Base-by-base conservation (phyloP, 345 rosid species). In the Arabidopsis arenosa region DNA sequence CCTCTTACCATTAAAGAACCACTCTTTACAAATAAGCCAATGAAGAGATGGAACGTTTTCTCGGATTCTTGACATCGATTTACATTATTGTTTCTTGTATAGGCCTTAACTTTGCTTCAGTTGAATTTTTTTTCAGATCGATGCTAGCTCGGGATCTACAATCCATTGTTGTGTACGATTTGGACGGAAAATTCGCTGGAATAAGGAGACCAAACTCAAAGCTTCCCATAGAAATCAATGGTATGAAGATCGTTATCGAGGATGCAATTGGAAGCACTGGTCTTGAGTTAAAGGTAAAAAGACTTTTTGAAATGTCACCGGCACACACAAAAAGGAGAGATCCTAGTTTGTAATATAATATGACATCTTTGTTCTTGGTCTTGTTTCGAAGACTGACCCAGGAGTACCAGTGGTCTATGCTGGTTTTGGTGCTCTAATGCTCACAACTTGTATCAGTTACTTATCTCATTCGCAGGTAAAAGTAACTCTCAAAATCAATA, bases 111-210 rank as follows among this genome's bases (percentile, higher is more conserved):
- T 45, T 47, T 21, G n/a, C 37, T 48, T 21, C 5, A 45, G 9
- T 47, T 76, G 75, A 68, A 9, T 18, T 17, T 56, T 28, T 52
- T 73, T 79, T 63, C 88, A 94, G 98, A 85, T 92, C 97, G 23
- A 92, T 90, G 96, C 94, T 94, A 56, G 98, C 98, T 82, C 89
- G 97, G 64, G 96, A 94, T 86, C 92, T 94, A 57, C 98, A 92
- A 47, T 94, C 97, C 35, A 83, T 94, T 73, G 84, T 90, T 68
- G 75, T 90, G 6, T 92, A 92, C 63, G 97, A 92, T 81, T 83
- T 84, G 79, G 95, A 94, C 52, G 96, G 97, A 68, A 92, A 90
- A 43, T 94, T 94, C 36, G 86, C 82, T 23, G 98, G 98, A 60
- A 85, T 94, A 11, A 85, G 97, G 79, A 80, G 96, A 71, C 97